These are phyloP conservation scores for Nakazawaea sp. DNA, from an alignment of 805 yeast genomes.

Conservation along the genomic window DNA sequence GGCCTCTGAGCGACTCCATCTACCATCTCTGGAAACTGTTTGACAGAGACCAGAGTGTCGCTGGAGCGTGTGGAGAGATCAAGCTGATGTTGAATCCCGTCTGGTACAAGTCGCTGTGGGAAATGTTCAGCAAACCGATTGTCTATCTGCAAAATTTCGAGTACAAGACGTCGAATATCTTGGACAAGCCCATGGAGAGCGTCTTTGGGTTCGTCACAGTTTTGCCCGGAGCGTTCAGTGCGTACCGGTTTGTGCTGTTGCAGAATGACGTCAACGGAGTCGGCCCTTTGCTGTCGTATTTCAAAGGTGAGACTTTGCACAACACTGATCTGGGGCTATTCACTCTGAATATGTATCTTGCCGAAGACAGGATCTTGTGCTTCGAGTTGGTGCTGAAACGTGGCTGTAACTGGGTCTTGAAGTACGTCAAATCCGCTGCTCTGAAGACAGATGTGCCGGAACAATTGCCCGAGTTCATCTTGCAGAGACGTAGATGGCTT, in stretches of 20 bases:
- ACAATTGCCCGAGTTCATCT: slow-evolving; percentile 72
- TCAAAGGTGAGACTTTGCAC: slow-evolving; percentile 84
- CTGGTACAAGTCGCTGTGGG: slow-evolving; percentile 3
- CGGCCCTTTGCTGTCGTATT: slow-evolving; percentile 75
- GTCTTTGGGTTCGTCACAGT: slow-evolving; percentile 93
- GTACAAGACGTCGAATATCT: slow-evolving; percentile 88
- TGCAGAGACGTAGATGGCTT: slow-evolving; percentile 94
- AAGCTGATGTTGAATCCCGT: slow-evolving; percentile 71
- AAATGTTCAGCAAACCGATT: slow-evolving; percentile 42
- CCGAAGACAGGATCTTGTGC: slow-evolving; percentile 94
- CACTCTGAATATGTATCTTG: slow-evolving; percentile 93
- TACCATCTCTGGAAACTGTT: slow-evolving; percentile 89
- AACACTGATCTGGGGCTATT: slow-evolving; percentile 72
- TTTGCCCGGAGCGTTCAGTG: slow-evolving; percentile 95
- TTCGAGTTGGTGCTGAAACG: slow-evolving; percentile 90
- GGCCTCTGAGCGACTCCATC: slow-evolving; percentile 77
- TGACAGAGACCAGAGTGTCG: slow-evolving; percentile 69
- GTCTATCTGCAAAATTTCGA: slow-evolving; percentile 97
- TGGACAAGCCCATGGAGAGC: slow-evolving; percentile 94
- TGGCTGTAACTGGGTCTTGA: slow-evolving; percentile 65
- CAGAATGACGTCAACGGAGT: slow-evolving; percentile 56
- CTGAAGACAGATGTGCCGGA: slow-evolving; percentile 98
- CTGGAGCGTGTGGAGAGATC: slow-evolving; percentile 98
- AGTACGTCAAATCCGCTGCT: slow-evolving; percentile 79
- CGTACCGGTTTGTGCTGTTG: slow-evolving; percentile 81